phyloP scores from a whole-genome alignment of 1,139 yeast species.

The Lodderomyces pseudojiufengensis region DNA sequence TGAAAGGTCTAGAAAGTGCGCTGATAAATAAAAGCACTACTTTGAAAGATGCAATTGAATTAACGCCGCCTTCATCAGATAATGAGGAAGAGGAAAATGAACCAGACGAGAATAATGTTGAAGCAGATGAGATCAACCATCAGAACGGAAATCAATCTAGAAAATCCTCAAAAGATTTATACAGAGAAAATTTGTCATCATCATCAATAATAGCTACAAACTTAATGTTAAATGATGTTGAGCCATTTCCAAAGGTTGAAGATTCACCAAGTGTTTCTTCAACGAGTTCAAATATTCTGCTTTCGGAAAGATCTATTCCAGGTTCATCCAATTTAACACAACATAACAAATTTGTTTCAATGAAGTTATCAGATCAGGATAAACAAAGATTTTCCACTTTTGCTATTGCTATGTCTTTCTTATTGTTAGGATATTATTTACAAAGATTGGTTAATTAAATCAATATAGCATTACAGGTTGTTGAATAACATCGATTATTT shows the following conservation, averaged over 20 bases:
- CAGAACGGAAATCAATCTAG: neutral
- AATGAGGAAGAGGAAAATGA: slow-evolving; percentile 12
- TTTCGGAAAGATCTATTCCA: neutral
- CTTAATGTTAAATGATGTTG: slow-evolving; percentile 7
- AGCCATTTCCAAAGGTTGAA: slow-evolving; percentile 14
- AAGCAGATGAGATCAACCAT: slow-evolving; percentile 1
- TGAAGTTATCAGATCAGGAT: slow-evolving; percentile 5
- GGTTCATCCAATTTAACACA: neutral
- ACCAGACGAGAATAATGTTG: neutral
- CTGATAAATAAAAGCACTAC: slow-evolving; percentile 3
- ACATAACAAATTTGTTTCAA: neutral
- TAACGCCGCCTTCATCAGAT: slow-evolving; percentile 24
- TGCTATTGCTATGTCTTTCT: slow-evolving; percentile 13
- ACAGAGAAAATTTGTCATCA: slow-evolving; percentile 1
- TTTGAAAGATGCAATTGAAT: slow-evolving; percentile 10
- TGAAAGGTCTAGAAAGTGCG: slow-evolving; percentile 8
- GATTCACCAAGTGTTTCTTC: slow-evolving; percentile 1
- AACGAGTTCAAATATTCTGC: neutral
- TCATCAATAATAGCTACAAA: slow-evolving; percentile 9
- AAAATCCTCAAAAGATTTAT: slow-evolving; percentile 2
- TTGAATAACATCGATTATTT: too few species aligned
- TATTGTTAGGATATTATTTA: slow-evolving; percentile 13
- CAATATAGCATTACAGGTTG: neutral
- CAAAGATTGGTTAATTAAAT: slow-evolving; percentile 9
- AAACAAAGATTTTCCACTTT: slow-evolving; percentile 10